Base-by-base conservation (phyloP, 345 rosid genomes). In the Mallotus nudiflorus region DNA sequence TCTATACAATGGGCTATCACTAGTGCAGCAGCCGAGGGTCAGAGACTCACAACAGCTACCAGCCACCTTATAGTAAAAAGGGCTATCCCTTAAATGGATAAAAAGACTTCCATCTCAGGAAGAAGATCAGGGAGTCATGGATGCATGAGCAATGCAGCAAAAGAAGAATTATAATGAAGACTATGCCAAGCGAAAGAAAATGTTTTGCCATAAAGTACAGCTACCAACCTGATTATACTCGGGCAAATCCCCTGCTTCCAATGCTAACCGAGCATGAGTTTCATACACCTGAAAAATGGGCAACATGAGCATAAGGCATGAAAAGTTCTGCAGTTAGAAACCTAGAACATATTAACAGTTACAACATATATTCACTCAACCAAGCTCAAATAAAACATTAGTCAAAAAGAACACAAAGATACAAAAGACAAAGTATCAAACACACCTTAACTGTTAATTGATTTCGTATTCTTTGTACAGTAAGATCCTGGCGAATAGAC, bases 401-500 rank as follows among this genome's bases (percentile, higher is more conserved):
- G 6, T n/a, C 46, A 57, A 63, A n/a, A 42, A 27, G 9, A 25
- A 20, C 50, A 27, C 9, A 3, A 20, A 64, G 20, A 5, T 11
- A 46, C 55, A 33, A 27, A 69, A 19, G 29, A 42, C 0, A 15
- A 16, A 25, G 64, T 15, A 51, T 68, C 60, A 67, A 22, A 61
- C 73, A 73, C 76, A 92, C 99, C 98, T 86, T 91, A 61, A 82
- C 97, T 2, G 98, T 96, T 45, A 96, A 81, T 68, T 85, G 86
- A 82, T 92, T 92, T 73, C 86, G 82, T 70, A 92, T 96, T 62
- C 97, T 76, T 78, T 96, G 99, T 39, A 96, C 99, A 6, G 97
- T 96, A 72, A 96, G 84, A 78, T 96, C 99, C 76, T 96, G 99
- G 50, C 99, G 99, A 76, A 96, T 92, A 64, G 99, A 96, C 72